These are phyloP conservation scores for Samsoniella hepiali DNA, from an alignment of 2,329 filamentous ascomycete genomes.

Conservation along the genomic window DNA sequence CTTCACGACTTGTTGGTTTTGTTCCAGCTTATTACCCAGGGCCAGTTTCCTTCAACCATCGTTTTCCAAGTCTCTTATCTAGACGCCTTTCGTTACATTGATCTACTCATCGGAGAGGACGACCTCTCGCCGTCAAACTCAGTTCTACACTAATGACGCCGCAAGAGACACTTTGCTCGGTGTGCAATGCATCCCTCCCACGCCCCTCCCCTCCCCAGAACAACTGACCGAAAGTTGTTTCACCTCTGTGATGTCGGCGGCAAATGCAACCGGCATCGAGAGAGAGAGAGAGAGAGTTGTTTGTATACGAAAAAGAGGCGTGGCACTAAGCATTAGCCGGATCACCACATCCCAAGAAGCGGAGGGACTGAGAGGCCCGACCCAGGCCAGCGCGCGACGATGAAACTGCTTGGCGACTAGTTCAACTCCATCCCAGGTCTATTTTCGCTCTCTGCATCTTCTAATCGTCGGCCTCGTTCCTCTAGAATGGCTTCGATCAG, in stretches of 20 bases:
- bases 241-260: neutral
- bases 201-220: neutral
- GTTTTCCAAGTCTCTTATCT: neutral
- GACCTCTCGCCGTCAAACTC: neutral
- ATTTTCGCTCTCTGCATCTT: neutral
- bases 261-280: neutral
- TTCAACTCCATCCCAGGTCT: neutral
- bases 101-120: neutral
- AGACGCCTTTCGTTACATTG: neutral
- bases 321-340: neutral
- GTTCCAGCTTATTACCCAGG: neutral
- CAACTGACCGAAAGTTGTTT: neutral
- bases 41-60: neutral
- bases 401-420: constrained; percentile 3
- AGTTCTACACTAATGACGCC: neutral
- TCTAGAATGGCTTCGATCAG: neutral
- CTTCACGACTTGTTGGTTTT: neutral
- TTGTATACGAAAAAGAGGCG: neutral
- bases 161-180: neutral
- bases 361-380: neutral
- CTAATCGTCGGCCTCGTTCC: neutral
- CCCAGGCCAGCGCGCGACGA: neutral
- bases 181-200: neutral
- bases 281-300: too few relatives aligned
- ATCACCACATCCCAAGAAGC: neutral